phyloP scores from a whole-genome alignment of 192 early-diverging fungal species.

The Rhizophagus sp. region DNA sequence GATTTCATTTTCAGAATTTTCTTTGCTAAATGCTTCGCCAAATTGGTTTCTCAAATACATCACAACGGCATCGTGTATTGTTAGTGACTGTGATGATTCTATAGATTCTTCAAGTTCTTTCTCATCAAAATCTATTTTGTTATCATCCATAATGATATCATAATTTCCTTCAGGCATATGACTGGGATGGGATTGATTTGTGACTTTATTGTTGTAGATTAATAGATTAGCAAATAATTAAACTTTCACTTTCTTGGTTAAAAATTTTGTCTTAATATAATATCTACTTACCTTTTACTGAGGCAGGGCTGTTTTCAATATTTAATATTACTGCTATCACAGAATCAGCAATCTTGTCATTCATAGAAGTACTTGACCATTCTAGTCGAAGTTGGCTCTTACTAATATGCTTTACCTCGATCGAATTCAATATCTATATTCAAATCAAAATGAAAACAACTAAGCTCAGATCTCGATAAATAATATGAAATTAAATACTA shows the following conservation, averaged over 20 bases:
- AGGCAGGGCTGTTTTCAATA: constrained; percentile 85
- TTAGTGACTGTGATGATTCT: neutral
- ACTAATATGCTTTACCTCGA: constrained; percentile 67
- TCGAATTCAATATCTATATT: constrained; percentile 53
- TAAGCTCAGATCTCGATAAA: neutral
- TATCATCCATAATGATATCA: neutral
- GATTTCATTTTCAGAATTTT: constrained; percentile 20
- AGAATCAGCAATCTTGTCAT: constrained; percentile 97
- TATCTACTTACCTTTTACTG: constrained; percentile 63
- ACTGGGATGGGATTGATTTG: neutral
- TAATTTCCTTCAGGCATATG: neutral
- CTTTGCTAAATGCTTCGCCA: constrained; percentile 12
- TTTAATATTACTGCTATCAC: constrained; percentile 82
- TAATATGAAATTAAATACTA: neutral
- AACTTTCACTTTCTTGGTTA: too few species aligned
- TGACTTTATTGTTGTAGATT: neutral
- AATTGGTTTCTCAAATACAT: constrained; percentile 21
- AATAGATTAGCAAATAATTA: neutral
- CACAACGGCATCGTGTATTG: neutral
- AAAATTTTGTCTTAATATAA: too few species aligned
- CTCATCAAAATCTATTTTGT: neutral
- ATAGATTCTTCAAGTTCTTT: neutral
- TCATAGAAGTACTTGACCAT: constrained; percentile 89
- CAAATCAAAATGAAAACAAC: constrained; percentile 13
- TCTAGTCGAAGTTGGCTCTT: constrained; percentile 74